A percentile compares a stretch with the other conserved stretches of the same genome.
phyloP scores from a whole-genome alignment of 345 rosid species.

The Adansonia digitata region DNA sequence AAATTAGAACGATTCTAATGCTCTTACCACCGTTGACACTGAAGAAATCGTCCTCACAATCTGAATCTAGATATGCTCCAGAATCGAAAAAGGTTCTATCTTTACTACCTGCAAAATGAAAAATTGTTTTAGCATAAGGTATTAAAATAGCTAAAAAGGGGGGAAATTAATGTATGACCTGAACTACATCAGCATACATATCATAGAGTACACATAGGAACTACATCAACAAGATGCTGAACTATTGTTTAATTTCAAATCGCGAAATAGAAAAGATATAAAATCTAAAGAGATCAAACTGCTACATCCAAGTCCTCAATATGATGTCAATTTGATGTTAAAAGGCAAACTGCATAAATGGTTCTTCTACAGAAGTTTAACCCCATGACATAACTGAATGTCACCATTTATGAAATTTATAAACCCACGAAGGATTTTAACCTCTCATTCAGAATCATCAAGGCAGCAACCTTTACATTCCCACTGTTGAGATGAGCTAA shows the following conservation, averaged over 20 bases:
- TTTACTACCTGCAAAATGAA: slow-evolving; percentile 57
- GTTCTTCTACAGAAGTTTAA: not conserved
- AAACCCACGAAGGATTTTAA: not conserved
- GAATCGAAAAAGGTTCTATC: slow-evolving; percentile 83
- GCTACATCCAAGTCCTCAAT: not conserved
- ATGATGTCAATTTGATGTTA: not conserved
- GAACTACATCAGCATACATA: not conserved
- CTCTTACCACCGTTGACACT: slow-evolving; percentile 88
- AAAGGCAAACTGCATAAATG: not conserved
- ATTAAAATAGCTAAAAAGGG: not conserved
- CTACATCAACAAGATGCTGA: not conserved
- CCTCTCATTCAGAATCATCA: not conserved
- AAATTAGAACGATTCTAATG: not conserved
- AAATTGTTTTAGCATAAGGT: not conserved
- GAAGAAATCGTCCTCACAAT: slow-evolving; percentile 83
- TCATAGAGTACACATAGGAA: not conserved
- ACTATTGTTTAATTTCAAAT: not conserved
- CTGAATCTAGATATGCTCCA: slow-evolving; percentile 69
- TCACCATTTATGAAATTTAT: not conserved
- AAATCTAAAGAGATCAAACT: not conserved
- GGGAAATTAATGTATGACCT: not conserved
- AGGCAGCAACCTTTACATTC: not conserved
- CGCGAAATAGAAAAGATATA: not conserved
- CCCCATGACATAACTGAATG: not conserved
- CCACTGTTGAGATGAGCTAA: not conserved